These are phyloP conservation scores for Epichloe bromicola DNA, from an alignment of 2,329 filamentous ascomycete species.

Conservation along the genomic window DNA sequence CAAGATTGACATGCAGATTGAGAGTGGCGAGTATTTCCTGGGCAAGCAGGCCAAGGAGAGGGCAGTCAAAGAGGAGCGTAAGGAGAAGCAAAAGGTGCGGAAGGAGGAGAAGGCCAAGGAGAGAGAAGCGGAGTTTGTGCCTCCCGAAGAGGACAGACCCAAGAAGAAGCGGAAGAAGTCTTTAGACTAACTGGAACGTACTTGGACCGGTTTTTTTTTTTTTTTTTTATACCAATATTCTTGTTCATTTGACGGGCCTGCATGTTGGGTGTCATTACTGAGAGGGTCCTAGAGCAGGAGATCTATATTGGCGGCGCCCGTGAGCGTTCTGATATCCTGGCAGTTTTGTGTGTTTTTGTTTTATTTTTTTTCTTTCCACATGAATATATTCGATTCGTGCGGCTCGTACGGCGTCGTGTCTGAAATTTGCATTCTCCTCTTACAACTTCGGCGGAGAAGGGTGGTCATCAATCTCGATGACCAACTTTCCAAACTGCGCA, in stretches of 20 bases:
- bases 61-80: constrained; percentile 62
- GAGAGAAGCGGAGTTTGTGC: constrained; percentile 73
- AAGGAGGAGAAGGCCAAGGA: constrained; percentile 81
- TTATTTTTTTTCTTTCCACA: background rate
- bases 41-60: constrained; percentile 86
- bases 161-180: constrained; percentile 52
- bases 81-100: constrained; percentile 75
- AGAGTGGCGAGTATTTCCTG: constrained; percentile 93
- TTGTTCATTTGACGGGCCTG: background rate
- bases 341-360: constrained; percentile 6
- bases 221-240: background rate
- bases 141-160: constrained; percentile 63
- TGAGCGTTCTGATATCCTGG: constrained; percentile 7
- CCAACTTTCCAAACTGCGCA: constrained; percentile 84
- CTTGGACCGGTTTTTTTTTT: background rate
- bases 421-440: background rate
- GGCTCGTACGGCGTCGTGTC: background rate
- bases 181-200: constrained; percentile 14
- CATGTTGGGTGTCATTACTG: background rate
- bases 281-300: background rate
- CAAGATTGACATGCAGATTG: constrained; percentile 96
- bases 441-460: constrained; percentile 28
- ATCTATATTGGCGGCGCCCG: constrained; percentile 4
- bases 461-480: constrained; percentile 51
- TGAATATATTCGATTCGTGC: background rate